These are phyloP conservation scores for Phytopythium montanum DNA, from an alignment of 352 stramenopile genomes.

Conservation along the genomic window DNA sequence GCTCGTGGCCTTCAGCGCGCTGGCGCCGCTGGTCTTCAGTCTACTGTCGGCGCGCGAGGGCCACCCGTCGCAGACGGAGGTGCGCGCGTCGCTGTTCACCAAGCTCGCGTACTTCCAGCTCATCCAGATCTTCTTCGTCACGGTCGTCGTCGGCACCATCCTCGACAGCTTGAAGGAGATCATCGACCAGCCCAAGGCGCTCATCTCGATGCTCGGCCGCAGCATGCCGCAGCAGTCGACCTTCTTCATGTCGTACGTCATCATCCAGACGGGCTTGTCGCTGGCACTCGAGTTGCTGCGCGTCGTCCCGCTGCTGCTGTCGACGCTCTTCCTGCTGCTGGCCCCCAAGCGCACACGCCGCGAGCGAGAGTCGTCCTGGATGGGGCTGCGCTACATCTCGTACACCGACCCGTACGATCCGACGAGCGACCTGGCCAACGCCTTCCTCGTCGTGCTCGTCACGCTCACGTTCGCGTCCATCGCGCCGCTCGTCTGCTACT, in stretches of 20 bases:
- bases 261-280: constrained; percentile 59
- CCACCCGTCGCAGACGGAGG: constrained; percentile 61
- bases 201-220: constrained; percentile 66
- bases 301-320: constrained; percentile 45
- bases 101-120: constrained; percentile 83
- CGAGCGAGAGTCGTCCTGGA: constrained; percentile 50
- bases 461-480: constrained; percentile 80
- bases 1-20: constrained; percentile 49
- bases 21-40: constrained; percentile 63
- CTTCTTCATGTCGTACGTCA: constrained; percentile 83
- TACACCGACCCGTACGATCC: constrained; percentile 60
- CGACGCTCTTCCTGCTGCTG: constrained; percentile 42
- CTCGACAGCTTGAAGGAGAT: constrained; percentile 72
- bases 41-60: constrained; percentile 64
- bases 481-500: constrained; percentile 73
- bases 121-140: constrained; percentile 83
- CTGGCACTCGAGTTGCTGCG: constrained; percentile 62
- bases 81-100: constrained; percentile 59
- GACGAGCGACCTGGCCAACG: constrained; percentile 50
- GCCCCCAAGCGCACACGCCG: constrained; percentile 60
- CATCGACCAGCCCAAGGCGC: constrained; percentile 58
- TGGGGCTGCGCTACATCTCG: constrained; percentile 45
- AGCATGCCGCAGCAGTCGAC: constrained; percentile 82
- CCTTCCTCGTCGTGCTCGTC: constrained; percentile 66
- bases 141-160: constrained; percentile 70